Evolutionary conservation across 2,329 filamentous ascomycete genomes (phyloP), one percentile per base, ranked within the genome.

Genomic region (Fusarium musae): DNA sequence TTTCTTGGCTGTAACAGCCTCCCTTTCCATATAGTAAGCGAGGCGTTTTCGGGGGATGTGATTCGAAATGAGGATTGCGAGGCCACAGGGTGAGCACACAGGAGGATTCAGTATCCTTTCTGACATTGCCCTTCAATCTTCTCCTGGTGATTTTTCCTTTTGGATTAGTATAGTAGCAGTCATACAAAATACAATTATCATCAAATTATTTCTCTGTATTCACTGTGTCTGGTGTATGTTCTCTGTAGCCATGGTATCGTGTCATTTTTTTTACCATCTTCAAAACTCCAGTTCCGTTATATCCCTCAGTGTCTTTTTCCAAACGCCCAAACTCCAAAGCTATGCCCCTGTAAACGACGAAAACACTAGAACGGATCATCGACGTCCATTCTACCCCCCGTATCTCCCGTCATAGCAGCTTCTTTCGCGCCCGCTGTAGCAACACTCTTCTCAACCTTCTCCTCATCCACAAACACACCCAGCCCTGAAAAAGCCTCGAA

Each of bases 401-500:
- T 78, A 59, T 72, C 71, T 9, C 74, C 81, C 54, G 77, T 79
- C 43, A 77, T 80, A 4, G 81, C 82, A 37, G 79, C 82, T 53
- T 84, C 82, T 32, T 78, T 80, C 3, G 83, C 81, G 1, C 74
- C 82, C 8, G 79, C 76, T 1, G 79, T 80, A 10, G 82, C 70
- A 13, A 82, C 78, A 12, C 79, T 80, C 50, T 77, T 80, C 49
- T 85, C 83, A 5, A 79, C 76, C 82, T 89, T 89, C 79, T 97
- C 95, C 50, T 98, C 94, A 40, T 89, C 92, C 46, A 99, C 86
- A 76, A 97, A 97, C 46, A 97, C 93, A 2, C 93, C 94, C 68
- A 99, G 82, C 0, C 97, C 96, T 0, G 93, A 91, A 83, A 98
- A 98, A 0, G 96, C 95, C 79, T 98, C 95, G 69, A 94, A 93